These are phyloP conservation scores for Colletotrichum karsti DNA, from an alignment of 2,329 filamentous ascomycete genomes.

Conservation along the genomic window DNA sequence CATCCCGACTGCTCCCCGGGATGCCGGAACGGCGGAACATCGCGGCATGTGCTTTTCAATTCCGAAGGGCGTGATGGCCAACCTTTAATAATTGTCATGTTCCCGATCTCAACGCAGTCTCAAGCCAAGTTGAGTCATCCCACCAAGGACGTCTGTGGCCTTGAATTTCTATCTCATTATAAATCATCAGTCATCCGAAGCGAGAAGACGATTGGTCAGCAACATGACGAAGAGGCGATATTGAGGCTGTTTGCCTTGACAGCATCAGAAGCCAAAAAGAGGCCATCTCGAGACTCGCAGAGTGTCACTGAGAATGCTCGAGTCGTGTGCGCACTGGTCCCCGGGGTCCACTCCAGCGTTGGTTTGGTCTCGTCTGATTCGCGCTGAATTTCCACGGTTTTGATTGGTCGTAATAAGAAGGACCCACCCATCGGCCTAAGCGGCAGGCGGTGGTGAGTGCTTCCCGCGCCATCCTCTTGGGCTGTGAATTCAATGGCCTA, in stretches of 20 bases:
- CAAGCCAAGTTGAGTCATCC: neutral
- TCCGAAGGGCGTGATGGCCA: neutral
- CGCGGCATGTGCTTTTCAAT: neutral
- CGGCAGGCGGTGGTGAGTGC: slow-evolving; percentile 25
- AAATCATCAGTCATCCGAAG: too few species aligned
- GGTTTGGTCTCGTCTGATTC: slow-evolving; percentile 22
- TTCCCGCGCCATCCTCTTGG: slow-evolving; percentile 24
- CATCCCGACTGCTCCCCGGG: neutral
- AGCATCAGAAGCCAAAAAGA: neutral
- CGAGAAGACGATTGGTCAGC: neutral
- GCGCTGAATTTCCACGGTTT: neutral
- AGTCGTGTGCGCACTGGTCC: neutral
- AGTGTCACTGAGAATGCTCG: slow-evolving; percentile 5
- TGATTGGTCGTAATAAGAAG: neutral
- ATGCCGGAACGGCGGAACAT: slow-evolving; percentile 1
- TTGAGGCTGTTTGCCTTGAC: neutral
- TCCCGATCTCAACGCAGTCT: neutral
- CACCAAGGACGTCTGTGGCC: too few species aligned
- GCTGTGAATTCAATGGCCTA: neutral
- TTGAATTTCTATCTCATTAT: too few species aligned
- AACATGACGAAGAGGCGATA: neutral
- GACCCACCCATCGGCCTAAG: slow-evolving; percentile 16
- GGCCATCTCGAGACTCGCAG: neutral
- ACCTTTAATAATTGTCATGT: neutral
- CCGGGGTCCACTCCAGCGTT: neutral